Conservation (phyloP, 306 rosid species). For the Mucuna pruriens region DNA sequence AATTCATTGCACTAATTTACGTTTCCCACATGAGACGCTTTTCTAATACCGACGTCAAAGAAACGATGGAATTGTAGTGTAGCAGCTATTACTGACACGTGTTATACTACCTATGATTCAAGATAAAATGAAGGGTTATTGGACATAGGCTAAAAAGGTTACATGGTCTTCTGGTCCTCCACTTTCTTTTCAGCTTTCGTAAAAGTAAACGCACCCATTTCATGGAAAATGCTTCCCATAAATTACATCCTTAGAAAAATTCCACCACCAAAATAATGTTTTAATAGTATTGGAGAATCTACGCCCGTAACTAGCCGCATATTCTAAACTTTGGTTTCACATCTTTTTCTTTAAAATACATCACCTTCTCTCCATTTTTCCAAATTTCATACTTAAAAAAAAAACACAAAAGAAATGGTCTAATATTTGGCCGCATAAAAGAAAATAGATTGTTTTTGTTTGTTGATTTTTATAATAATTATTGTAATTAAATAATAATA, state of each 20-base stretch:
- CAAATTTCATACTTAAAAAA: background rate
- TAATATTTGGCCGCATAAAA: background rate
- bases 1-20: background rate
- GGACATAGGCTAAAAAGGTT: background rate
- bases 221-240: conserved; percentile 26
- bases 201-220: background rate
- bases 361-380: background rate
- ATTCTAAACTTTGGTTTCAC: background rate
- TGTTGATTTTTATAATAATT: too few relatives aligned
- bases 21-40: conserved; percentile 1
- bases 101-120: background rate
- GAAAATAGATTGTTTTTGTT: too few relatives aligned
- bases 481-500: too few relatives aligned
- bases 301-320: background rate
- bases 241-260: background rate
- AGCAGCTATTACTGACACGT: background rate
- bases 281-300: background rate
- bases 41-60: background rate
- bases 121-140: background rate
- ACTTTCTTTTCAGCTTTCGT: background rate
- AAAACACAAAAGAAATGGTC: background rate
- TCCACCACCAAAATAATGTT: conserved; percentile 12
- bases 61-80: conserved; percentile 7
- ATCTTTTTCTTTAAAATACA: background rate
- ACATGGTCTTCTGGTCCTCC: background rate